Conservation (phyloP, 306 rosid species). For the Lithocarpus polystachyus region DNA sequence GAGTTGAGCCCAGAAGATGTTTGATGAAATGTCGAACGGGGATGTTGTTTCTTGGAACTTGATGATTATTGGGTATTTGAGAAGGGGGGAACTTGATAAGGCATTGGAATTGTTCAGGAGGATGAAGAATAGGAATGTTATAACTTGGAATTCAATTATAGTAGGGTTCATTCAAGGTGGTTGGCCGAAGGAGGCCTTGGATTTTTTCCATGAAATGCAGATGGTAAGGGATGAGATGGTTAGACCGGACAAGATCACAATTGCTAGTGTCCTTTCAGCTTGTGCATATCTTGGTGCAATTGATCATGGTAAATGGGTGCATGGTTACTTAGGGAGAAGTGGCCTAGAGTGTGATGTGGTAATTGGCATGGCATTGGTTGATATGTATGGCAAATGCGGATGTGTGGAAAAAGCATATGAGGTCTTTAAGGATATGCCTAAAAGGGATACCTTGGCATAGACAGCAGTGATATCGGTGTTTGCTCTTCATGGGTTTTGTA, state of each 20-base stretch:
- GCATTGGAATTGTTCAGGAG: conserved; percentile 53
- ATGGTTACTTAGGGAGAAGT: conserved; percentile 50
- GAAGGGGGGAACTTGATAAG: conserved; percentile 47
- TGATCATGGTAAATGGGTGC: conserved; percentile 80
- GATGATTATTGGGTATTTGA: conserved; percentile 63
- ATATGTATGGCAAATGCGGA: conserved; percentile 92
- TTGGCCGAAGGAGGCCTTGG: conserved; percentile 58
- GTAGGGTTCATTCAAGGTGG: conserved; percentile 78
- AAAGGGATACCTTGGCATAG: conserved; percentile 70
- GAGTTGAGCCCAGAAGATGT: conserved; percentile 48
- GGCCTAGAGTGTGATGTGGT: conserved; percentile 65
- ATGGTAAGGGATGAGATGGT: conserved; percentile 23
- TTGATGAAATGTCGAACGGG: conserved; percentile 57
- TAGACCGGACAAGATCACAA: conserved; percentile 65
- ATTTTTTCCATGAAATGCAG: conserved; percentile 75
- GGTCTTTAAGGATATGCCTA: conserved; percentile 57
- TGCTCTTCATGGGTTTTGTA: conserved; percentile 67
- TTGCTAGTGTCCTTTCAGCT: conserved; percentile 78
- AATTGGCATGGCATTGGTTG: conserved; percentile 68
- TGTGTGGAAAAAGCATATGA: conserved; percentile 52
- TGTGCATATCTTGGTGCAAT: conserved; percentile 68
- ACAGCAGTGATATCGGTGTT: conserved; percentile 64
- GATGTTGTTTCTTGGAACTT: conserved; percentile 80
- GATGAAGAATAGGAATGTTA: conserved; percentile 48
- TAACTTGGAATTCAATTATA: conserved; percentile 75